Conservation (phyloP, 768 basidiomycete genomes). For the Mycena albidolilacea region DNA sequence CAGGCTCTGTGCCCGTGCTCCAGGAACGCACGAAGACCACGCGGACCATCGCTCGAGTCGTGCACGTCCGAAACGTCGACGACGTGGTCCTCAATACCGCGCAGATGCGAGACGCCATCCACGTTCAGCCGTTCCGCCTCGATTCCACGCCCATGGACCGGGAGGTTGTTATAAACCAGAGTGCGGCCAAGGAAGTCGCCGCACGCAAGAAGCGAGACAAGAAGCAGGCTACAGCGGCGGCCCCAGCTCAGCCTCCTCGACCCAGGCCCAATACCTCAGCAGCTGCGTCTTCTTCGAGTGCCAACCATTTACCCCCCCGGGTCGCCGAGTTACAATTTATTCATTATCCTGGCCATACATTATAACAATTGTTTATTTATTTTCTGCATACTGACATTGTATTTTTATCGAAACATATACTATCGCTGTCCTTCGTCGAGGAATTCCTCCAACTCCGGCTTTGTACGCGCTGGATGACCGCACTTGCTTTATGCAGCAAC, state of each 20-base stretch:
- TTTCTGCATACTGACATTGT: too few species aligned
- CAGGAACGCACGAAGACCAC: slow-evolving; percentile 39
- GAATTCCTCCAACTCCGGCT: too few species aligned
- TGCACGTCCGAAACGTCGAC: not conserved
- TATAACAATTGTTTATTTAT: too few species aligned
- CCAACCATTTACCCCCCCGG: too few species aligned
- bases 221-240: not conserved
- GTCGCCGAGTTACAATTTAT: too few species aligned
- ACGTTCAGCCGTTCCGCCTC: slow-evolving; percentile 40
- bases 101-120: slow-evolving; percentile 45
- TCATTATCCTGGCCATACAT: too few species aligned
- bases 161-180: not conserved
- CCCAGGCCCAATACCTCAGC: too few species aligned
- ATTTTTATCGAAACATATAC: too few species aligned
- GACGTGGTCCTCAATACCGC: slow-evolving; percentile 44
- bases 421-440: too few species aligned
- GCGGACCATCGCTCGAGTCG: not conserved
- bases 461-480: too few species aligned
- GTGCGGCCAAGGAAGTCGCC: slow-evolving; percentile 4
- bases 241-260: not conserved
- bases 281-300: not conserved
- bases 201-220: not conserved
- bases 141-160: not conserved
- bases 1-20: slow-evolving; percentile 20
- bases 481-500: too few species aligned